Evolutionary conservation across 2,329 filamentous ascomycete species (phyloP).

Genomic region (Fusarium metavorans): DNA sequence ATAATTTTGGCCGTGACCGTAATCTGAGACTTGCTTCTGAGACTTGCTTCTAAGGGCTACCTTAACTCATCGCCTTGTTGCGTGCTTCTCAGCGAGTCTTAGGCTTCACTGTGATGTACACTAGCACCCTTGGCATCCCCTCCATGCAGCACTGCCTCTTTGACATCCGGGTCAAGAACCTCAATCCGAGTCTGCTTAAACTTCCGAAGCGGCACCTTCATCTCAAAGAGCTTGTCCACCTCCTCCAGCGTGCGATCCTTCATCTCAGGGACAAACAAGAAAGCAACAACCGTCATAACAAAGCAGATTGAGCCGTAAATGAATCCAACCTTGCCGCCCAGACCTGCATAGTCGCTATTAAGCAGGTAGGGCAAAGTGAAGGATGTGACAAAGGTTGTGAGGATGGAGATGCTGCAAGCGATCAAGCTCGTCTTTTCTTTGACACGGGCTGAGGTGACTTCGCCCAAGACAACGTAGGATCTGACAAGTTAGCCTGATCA

Average conservation of each 20-base stretch:
- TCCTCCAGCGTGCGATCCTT: not conserved
- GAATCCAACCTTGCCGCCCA: not conserved
- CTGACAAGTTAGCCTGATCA: not conserved
- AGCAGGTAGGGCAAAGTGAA: not conserved
- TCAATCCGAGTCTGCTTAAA: slow-evolving; percentile 1
- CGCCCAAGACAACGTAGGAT: not conserved
- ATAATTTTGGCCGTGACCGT: not conserved
- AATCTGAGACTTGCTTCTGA: not conserved
- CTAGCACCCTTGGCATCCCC: not conserved
- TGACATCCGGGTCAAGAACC: not conserved
- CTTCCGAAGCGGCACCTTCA: slow-evolving; percentile 5
- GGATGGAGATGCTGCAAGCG: not conserved
- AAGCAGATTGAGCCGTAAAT: not conserved
- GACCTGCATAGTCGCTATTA: not conserved
- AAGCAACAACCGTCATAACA: not conserved
- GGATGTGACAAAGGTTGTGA: not conserved
- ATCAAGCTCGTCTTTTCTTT: not conserved
- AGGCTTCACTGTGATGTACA: not conserved
- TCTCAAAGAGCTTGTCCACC: slow-evolving; percentile 9
- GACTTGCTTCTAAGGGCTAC: not conserved
- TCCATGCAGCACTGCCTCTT: not conserved
- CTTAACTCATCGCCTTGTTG: not conserved
- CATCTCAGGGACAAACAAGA: not conserved
- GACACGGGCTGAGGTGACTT: not conserved
- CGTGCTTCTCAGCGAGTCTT: not conserved